These are phyloP conservation scores for Hypoxylon lienhwacheense DNA, from an alignment of 495 filamentous ascomycete species.

Conservation along the genomic window DNA sequence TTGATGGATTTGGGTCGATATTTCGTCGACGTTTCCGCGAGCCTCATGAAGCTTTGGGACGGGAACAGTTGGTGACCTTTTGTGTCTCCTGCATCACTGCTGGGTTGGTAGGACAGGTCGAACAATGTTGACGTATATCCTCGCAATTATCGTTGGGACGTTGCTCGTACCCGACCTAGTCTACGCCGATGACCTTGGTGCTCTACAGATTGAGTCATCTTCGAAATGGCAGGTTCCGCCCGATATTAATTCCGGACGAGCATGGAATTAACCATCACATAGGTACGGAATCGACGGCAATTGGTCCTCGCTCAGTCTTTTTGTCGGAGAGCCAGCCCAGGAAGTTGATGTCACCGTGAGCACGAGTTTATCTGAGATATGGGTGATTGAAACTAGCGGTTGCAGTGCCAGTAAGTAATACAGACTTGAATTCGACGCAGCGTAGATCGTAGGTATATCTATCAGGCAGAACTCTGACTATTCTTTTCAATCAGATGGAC, in stretches of 20 bases:
- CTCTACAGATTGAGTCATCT: constrained; percentile 50
- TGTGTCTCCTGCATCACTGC: constrained; percentile 35
- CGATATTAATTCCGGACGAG: constrained; percentile 7
- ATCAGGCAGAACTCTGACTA: constrained; percentile 27
- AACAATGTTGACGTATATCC: constrained; percentile 37
- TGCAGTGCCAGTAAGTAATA: constrained; percentile 49
- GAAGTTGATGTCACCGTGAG: constrained; percentile 59
- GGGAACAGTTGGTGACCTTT: constrained; percentile 37
- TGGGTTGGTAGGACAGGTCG: constrained; percentile 31
- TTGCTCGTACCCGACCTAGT: constrained; percentile 42
- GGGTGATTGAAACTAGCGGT: constrained; percentile 56
- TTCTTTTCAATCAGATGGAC: constrained; percentile 37
- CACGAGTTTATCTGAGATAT: constrained; percentile 59
- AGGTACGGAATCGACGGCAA: constrained; percentile 56
- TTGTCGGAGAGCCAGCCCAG: constrained; percentile 59
- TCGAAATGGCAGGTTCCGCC: constrained; percentile 44
- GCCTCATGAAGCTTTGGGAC: constrained; percentile 37
- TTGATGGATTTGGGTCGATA: constrained; percentile 32
- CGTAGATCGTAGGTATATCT: neutral
- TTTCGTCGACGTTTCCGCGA: constrained; percentile 15
- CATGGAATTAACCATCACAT: constrained; percentile 29
- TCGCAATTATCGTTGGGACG: constrained; percentile 45
- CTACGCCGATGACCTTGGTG: constrained; percentile 31
- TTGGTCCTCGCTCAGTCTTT: constrained; percentile 58
- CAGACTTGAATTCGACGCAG: neutral